phyloP scores from a whole-genome alignment of 2,329 filamentous ascomycete genomes.

The Alternaria metachromatica region DNA sequence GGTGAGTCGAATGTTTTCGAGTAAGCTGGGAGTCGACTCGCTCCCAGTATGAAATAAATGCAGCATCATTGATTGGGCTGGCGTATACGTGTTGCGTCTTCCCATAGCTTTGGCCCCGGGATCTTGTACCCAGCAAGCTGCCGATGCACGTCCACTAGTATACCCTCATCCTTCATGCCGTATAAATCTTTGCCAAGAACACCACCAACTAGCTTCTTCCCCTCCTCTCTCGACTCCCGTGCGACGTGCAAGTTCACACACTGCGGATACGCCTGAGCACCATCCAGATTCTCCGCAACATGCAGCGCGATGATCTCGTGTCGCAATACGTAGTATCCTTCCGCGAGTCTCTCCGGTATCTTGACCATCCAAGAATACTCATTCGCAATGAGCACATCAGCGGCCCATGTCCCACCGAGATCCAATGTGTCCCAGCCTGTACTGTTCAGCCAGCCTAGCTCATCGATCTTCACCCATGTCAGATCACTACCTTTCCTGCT shows the following conservation, averaged over 20 bases:
- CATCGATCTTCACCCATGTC: conserved; percentile 44
- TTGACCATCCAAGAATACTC: conserved; percentile 54
- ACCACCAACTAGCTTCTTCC: conserved; percentile 47
- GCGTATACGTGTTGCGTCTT: conserved; percentile 7
- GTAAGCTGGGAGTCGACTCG: no score
- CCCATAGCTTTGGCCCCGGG: conserved; percentile 46
- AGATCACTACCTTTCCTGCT: conserved; percentile 29
- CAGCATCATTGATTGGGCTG: conserved; percentile 10
- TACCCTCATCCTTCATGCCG: conserved; percentile 45
- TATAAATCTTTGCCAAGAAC: conserved; percentile 58
- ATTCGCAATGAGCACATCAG: conserved; percentile 47
- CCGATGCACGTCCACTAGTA: conserved; percentile 51
- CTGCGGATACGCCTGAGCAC: conserved; percentile 60
- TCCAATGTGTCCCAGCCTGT: conserved; percentile 22
- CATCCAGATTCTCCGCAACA: conserved; percentile 48
- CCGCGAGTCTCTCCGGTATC: conserved; percentile 50
- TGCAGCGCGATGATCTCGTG: conserved; percentile 61
- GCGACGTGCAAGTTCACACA: conserved; percentile 59
- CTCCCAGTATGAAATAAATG: not conserved
- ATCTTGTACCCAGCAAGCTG: conserved; percentile 45
- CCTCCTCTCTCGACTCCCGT: conserved; percentile 47
- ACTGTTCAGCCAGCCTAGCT: conserved; percentile 35
- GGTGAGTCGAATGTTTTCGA: no score
- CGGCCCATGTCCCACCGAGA: conserved; percentile 40
- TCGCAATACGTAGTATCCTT: conserved; percentile 60